A percentile compares a stretch with the other conserved stretches of the same genome.
These are phyloP conservation scores for Polychytrium aggregatum DNA, from an alignment of 192 early-diverging fungal genomes.

Conservation along the genomic window DNA sequence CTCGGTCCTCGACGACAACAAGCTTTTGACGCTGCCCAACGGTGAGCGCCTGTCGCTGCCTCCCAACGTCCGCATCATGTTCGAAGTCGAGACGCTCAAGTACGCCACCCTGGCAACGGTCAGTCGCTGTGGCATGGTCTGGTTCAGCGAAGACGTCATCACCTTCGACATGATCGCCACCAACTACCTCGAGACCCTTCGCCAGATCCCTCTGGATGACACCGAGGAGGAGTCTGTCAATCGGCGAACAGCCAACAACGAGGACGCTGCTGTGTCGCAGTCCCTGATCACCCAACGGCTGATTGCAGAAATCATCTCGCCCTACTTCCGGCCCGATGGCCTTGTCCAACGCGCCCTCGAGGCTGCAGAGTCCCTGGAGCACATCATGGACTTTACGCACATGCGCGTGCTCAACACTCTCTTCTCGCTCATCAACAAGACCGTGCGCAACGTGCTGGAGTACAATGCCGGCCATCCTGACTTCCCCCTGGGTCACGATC, in stretches of 20 bases:
- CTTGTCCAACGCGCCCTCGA: constrained; percentile 63
- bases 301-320: constrained; percentile 59
- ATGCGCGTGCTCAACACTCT: constrained; percentile 75
- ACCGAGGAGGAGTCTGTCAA: constrained; percentile 65
- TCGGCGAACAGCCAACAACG: constrained; percentile 17
- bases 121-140: constrained; percentile 99
- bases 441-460: constrained; percentile 68
- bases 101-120: constrained; percentile 98
- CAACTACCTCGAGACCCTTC: constrained; percentile 74
- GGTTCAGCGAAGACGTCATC: constrained; percentile 92
- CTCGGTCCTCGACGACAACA: constrained; percentile 95
- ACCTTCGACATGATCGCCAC: constrained; percentile 62
- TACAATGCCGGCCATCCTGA: constrained; percentile 89
- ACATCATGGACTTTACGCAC: constrained; percentile 96
- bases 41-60: constrained; percentile 94
- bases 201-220: constrained; percentile 65
- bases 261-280: constrained; percentile 28
- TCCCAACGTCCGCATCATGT: constrained; percentile 94
- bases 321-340: constrained; percentile 63
- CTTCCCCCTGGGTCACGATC: constrained; percentile 78
- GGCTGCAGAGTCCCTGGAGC: constrained; percentile 61
- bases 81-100: constrained; percentile 97
- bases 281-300: constrained; percentile 59
- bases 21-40: constrained; percentile 91
- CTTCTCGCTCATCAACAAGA: constrained; percentile 85